Evolutionary conservation across 1,139 yeast species (phyloP).

Genomic region (Eremothecium cymbalariae): DNA sequence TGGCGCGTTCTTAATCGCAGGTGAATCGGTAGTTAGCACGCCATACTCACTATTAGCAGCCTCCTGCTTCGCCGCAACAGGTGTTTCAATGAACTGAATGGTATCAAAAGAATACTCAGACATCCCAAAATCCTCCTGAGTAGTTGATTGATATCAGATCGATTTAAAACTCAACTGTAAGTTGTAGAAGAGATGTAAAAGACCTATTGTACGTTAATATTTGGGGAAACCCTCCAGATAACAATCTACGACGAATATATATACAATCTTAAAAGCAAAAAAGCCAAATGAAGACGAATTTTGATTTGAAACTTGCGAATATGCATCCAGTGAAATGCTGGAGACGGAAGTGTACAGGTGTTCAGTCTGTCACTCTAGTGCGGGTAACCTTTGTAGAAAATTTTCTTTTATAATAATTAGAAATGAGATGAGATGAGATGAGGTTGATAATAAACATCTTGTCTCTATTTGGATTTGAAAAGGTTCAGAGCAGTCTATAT

Average conservation of each 20-base stretch:
- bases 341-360: too few species aligned
- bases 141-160: conserved; percentile 1
- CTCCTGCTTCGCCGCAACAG: conserved; percentile 11
- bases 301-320: too few species aligned
- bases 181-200: too few species aligned
- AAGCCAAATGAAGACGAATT: neutral
- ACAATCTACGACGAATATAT: neutral
- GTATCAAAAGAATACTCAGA: conserved; percentile 10
- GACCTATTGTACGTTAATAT: neutral
- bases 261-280: neutral
- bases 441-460: conserved; percentile 8
- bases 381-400: neutral
- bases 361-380: too few species aligned
- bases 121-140: too few species aligned
- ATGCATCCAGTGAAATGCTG: neutral
- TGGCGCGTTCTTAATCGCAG: conserved; percentile 78
- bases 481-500: too few species aligned
- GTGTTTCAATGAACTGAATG: conserved; percentile 11
- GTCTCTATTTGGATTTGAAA: conserved; percentile 2
- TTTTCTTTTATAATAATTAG: conserved; percentile 1
- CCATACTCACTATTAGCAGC: conserved; percentile 11
- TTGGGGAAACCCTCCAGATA: neutral
- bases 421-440: conserved; percentile 19
- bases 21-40: conserved; percentile 29
- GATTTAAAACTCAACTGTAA: too few species aligned